These are phyloP conservation scores for Cordyceps cicadae DNA, from an alignment of 2,329 filamentous ascomycete species.

Conservation along the genomic window DNA sequence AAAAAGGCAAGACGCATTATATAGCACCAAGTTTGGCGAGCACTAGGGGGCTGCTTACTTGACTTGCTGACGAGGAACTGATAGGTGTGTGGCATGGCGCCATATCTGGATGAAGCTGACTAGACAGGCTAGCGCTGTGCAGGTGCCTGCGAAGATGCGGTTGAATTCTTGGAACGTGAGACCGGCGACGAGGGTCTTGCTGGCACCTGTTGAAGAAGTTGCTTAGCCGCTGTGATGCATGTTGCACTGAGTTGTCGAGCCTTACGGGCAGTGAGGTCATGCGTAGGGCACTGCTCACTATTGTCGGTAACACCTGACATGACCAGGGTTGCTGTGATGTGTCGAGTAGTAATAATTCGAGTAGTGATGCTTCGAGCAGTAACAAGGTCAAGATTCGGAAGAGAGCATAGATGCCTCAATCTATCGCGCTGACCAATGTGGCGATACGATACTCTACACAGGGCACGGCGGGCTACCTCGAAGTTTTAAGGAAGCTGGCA, in stretches of 20 bases:
- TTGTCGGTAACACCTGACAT: no score
- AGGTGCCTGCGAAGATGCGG: constrained; percentile 27
- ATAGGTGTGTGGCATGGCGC: constrained; percentile 30
- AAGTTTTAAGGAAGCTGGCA: no score
- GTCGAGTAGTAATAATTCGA: no score
- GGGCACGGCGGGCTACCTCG: no score
- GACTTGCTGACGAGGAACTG: constrained; percentile 32
- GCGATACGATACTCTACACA: no score
- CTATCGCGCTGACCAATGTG: no score
- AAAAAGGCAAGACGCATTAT: no score
- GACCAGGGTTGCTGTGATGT: no score
- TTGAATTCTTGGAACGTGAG: constrained; percentile 22
- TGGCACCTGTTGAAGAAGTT: background rate
- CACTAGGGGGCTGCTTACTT: constrained; percentile 23
- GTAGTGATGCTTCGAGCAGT: no score
- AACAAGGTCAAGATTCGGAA: no score
- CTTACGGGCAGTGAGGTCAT: constrained; percentile 10
- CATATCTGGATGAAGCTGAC: constrained; percentile 24
- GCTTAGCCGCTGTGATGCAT: background rate
- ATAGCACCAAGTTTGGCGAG: no score
- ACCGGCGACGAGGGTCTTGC: constrained; percentile 7
- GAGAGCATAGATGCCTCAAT: no score
- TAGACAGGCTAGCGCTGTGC: constrained; percentile 24
- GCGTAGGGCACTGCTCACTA: constrained; percentile 1
- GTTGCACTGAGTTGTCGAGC: background rate